These are phyloP conservation scores for Rhynchosporium agropyri DNA, from an alignment of 2,329 filamentous ascomycete genomes.

Conservation along the genomic window DNA sequence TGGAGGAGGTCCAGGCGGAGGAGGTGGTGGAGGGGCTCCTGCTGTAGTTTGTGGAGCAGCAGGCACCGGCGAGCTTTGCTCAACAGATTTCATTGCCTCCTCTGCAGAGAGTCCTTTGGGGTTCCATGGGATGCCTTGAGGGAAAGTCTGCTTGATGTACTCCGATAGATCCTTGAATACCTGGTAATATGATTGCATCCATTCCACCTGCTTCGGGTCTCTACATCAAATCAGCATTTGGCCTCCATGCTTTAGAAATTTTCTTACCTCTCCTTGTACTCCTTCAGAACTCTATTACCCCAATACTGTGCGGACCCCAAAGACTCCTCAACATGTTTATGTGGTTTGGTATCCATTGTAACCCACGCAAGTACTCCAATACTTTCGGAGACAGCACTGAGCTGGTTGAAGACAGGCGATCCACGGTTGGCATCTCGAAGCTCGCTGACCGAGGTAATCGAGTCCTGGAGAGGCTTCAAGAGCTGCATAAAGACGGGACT, in stretches of 20 bases:
- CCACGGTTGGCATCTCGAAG: constrained; percentile 81
- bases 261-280: constrained; percentile 77
- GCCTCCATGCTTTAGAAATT: background rate
- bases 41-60: constrained; percentile 51
- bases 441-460: constrained; percentile 76
- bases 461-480: constrained; percentile 83
- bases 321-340: constrained; percentile 82
- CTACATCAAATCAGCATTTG: constrained; percentile 47
- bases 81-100: constrained; percentile 65
- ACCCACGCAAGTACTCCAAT: constrained; percentile 92
- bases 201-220: constrained; percentile 80
- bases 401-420: constrained; percentile 74
- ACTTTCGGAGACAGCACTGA: constrained; percentile 87
- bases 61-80: constrained; percentile 49
- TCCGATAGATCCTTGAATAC: constrained; percentile 82
- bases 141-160: constrained; percentile 83
- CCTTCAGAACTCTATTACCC: constrained; percentile 90
- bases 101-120: constrained; percentile 71
- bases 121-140: constrained; percentile 85
- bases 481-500: constrained; percentile 71
- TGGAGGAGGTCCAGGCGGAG: constrained; percentile 65
- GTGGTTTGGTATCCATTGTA: constrained; percentile 78
- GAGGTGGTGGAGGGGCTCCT: constrained; percentile 64
- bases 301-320: constrained; percentile 88
- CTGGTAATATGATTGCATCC: constrained; percentile 90